A percentile compares a stretch with the other conserved stretches of the same genome.
Evolutionary conservation across 441 rosid species (phyloP).

Genomic region (Populus hybrid): DNA sequence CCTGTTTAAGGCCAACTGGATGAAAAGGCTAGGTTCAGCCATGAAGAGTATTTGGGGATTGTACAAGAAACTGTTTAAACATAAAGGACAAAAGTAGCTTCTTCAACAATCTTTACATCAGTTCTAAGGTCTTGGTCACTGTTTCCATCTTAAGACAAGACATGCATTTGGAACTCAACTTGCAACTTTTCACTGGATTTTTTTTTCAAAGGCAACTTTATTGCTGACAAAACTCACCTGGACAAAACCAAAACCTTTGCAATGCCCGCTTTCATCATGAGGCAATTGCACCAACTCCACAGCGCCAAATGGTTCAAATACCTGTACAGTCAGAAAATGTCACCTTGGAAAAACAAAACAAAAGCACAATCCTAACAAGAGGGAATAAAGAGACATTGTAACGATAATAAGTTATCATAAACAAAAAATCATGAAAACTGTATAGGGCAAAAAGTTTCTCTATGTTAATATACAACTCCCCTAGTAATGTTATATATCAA

Average conservation of each 20-base stretch:
- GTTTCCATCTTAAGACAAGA: neutral
- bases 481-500: neutral
- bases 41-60: neutral
- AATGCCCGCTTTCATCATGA: constrained; percentile 78
- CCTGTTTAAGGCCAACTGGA: neutral
- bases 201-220: neutral
- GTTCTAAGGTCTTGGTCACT: neutral
- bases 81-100: neutral
- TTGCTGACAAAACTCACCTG: constrained; percentile 57
- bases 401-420: neutral
- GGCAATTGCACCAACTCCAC: constrained; percentile 99
- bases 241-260: constrained; percentile 98
- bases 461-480: neutral
- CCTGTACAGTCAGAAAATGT: constrained; percentile 42
- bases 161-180: neutral
- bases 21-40: neutral
- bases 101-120: neutral
- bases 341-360: neutral
- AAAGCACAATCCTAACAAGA: neutral
- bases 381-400: neutral
- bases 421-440: neutral
- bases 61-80: neutral
- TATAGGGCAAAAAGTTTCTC: neutral
- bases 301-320: constrained; percentile 88
- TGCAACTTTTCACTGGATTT: neutral